Conservation (phyloP, 1,284 basidiomycete species). For the Trichosporon inkin region DNA sequence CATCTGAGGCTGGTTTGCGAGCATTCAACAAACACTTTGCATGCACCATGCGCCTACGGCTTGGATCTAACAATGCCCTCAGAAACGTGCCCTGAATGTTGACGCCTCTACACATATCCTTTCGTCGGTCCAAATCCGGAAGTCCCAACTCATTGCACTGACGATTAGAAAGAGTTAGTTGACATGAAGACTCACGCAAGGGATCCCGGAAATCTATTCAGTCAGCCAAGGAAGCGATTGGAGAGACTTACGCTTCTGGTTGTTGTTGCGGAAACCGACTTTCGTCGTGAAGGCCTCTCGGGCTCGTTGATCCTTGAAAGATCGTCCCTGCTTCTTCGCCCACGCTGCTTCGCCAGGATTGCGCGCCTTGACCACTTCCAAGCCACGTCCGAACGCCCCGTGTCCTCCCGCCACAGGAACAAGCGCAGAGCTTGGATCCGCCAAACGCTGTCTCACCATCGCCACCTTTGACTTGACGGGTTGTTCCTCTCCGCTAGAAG, state of each 20-base stretch:
- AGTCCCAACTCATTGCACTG: conserved; percentile 21
- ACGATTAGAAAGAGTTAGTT: background rate
- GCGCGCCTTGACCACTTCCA: conserved; percentile 79
- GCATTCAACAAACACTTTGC: too few relatives aligned
- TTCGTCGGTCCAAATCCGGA: too few relatives aligned
- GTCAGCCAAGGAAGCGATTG: conserved; percentile 3
- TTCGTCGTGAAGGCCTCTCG: conserved; percentile 81
- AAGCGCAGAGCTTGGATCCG: conserved; percentile 73
- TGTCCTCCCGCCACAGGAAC: conserved; percentile 80
- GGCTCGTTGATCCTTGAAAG: conserved; percentile 75
- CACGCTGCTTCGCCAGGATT: conserved; percentile 91
- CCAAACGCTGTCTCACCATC: conserved; percentile 66
- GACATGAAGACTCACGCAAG: conserved; percentile 31
- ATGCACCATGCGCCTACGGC: too few relatives aligned
- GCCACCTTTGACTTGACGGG: conserved; percentile 52
- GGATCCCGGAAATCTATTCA: conserved; percentile 59
- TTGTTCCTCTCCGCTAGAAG: conserved; percentile 48
- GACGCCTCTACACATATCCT: too few relatives aligned
- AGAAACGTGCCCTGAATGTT: too few relatives aligned
- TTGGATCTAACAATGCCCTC: too few relatives aligned
- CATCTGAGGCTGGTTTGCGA: too few relatives aligned
- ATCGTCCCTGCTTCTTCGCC: conserved; percentile 79
- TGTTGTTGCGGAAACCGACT: conserved; percentile 62
- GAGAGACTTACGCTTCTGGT: conserved; percentile 64
- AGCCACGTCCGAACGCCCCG: conserved; percentile 75